These are phyloP conservation scores for Scytalidium sp. DNA, from an alignment of 2,329 filamentous ascomycete genomes.

Conservation along the genomic window DNA sequence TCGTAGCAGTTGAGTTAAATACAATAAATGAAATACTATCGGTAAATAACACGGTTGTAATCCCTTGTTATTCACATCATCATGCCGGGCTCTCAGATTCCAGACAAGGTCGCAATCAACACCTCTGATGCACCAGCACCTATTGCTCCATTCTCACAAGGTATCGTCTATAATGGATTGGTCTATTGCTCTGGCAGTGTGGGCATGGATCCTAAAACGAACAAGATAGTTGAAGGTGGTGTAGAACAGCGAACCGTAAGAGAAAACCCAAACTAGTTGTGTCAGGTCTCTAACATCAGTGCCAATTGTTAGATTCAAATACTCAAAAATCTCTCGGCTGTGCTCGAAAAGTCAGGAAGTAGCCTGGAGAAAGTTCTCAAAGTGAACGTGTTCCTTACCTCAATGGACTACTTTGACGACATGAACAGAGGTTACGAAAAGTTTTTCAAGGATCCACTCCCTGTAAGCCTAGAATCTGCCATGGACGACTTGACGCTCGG, in stretches of 20 bases:
- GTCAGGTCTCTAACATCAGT: background rate
- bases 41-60: background rate
- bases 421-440: slow-evolving; percentile 52
- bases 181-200: slow-evolving; percentile 67
- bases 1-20: background rate
- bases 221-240: slow-evolving; percentile 49
- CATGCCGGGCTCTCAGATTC: background rate
- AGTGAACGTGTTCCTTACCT: slow-evolving; percentile 59
- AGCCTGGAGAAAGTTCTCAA: slow-evolving; percentile 58
- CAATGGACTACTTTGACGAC: slow-evolving; percentile 57
- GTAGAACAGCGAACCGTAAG: slow-evolving; percentile 43
- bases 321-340: slow-evolving; percentile 52
- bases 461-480: slow-evolving; percentile 32
- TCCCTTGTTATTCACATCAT: background rate
- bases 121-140: slow-evolving; percentile 38
- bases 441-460: slow-evolving; percentile 39
- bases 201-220: slow-evolving; percentile 49
- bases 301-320: slow-evolving; percentile 36
- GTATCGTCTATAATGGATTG: slow-evolving; percentile 56
- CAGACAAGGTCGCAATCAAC: background rate
- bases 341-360: slow-evolving; percentile 56
- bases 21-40: background rate
- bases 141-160: slow-evolving; percentile 53
- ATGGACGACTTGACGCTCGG: background rate
- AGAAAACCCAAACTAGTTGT: slow-evolving; percentile 14